These are phyloP conservation scores for Lodderomyces oxycetoniae DNA, from an alignment of 1,139 yeast genomes.

Conservation along the genomic window DNA sequence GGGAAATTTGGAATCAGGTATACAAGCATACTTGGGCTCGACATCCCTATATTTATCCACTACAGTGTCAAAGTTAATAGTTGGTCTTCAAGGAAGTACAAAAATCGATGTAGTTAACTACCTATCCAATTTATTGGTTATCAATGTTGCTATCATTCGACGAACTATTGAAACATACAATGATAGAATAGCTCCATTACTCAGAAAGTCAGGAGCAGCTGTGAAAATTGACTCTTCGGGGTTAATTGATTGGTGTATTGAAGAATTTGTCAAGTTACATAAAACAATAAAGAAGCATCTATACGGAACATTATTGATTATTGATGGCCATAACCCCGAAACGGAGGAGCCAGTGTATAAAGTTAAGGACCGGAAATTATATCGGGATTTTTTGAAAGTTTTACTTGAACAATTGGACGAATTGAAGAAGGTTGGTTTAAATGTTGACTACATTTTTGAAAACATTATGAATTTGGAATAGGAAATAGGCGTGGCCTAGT, in stretches of 20 bases:
- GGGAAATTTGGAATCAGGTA: slow-evolving; percentile 37
- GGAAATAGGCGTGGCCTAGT: no score
- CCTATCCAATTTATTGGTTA: slow-evolving; percentile 40
- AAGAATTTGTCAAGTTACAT: slow-evolving; percentile 60
- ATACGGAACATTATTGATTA: slow-evolving; percentile 51
- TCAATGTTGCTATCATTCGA: slow-evolving; percentile 37
- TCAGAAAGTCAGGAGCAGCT: slow-evolving; percentile 12
- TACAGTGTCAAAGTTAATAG: slow-evolving; percentile 35
- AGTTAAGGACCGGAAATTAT: slow-evolving; percentile 29
- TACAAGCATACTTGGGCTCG: slow-evolving; percentile 34
- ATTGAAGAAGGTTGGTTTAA: slow-evolving; percentile 64
- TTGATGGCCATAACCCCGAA: slow-evolving; percentile 20
- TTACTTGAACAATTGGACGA: slow-evolving; percentile 58
- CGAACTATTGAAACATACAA: slow-evolving; percentile 34
- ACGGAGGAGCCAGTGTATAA: slow-evolving; percentile 23
- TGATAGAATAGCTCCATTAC: slow-evolving; percentile 16
- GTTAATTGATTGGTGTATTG: slow-evolving; percentile 61
- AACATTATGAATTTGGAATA: slow-evolving; percentile 16
- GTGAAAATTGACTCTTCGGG: slow-evolving; percentile 43
- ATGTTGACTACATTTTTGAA: slow-evolving; percentile 61
- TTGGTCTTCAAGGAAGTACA: slow-evolving; percentile 44
- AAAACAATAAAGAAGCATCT: slow-evolving; percentile 62
- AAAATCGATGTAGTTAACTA: slow-evolving; percentile 44
- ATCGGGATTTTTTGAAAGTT: slow-evolving; percentile 45
- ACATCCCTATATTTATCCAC: slow-evolving; percentile 30